These are phyloP conservation scores for Fusarium caatingaense DNA, from an alignment of 2,329 filamentous ascomycete genomes.

Conservation along the genomic window DNA sequence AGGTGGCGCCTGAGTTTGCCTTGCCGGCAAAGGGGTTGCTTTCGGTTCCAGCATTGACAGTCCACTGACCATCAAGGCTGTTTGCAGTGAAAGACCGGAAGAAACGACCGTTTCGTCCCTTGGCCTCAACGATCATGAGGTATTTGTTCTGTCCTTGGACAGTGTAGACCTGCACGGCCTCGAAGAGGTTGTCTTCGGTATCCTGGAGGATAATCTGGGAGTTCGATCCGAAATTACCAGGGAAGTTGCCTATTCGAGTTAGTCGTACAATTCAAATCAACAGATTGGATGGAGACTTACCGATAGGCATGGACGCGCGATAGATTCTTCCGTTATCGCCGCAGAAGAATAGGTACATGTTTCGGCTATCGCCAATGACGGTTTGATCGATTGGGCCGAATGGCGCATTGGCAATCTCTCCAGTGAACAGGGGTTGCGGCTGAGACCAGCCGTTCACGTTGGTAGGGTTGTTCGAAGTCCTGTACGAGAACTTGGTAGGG, in stretches of 20 bases:
- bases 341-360: conserved; percentile 75
- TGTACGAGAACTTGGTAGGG: conserved; percentile 67
- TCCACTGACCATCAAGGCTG: conserved; percentile 68
- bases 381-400: conserved; percentile 72
- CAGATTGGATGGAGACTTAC: too few species aligned
- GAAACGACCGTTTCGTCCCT: conserved; percentile 68
- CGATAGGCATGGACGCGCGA: conserved; percentile 70
- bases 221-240: conserved; percentile 65
- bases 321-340: conserved; percentile 76
- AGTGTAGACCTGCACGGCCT: conserved; percentile 74
- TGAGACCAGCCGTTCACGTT: conserved; percentile 68
- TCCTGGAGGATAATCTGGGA: conserved; percentile 65
- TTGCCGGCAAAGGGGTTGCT: conserved; percentile 70
- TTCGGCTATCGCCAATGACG: conserved; percentile 67
- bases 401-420: conserved; percentile 61
- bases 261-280: too few species aligned
- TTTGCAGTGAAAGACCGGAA: conserved; percentile 75
- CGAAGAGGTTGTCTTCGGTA: conserved; percentile 69
- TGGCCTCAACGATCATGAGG: conserved; percentile 74
- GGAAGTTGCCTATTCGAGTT: conserved; percentile 60
- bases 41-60: conserved; percentile 66
- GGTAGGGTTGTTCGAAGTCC: conserved; percentile 67
- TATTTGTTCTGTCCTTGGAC: conserved; percentile 65
- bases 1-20: conserved; percentile 70
- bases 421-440: conserved; percentile 66